Percentiles rank a stretch among this genome's conserved stretches.
These are phyloP conservation scores for Chamaecyparis obtusa DNA, from an alignment of 75 land plant genomes.

Conservation along the genomic window DNA sequence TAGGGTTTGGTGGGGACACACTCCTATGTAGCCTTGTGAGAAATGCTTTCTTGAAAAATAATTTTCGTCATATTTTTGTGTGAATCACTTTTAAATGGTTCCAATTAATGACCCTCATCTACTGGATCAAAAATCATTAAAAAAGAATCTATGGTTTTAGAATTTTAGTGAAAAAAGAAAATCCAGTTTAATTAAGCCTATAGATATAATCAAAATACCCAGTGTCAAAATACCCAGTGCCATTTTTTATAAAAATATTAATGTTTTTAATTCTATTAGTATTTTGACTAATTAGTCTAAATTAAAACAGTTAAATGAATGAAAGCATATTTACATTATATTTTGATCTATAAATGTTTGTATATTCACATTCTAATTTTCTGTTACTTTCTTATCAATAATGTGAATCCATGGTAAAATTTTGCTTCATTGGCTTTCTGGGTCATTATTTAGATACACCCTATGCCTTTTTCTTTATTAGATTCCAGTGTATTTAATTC, in stretches of 20 bases:
- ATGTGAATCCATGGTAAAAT: neutral
- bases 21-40: too few species aligned
- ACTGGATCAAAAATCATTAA: too few species aligned
- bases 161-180: too few species aligned
- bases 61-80: too few species aligned
- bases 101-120: too few species aligned
- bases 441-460: neutral
- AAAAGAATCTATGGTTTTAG: too few species aligned
- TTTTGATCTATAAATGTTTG: neutral
- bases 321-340: neutral
- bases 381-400: neutral
- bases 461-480: neutral
- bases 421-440: neutral
- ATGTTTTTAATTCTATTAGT: neutral
- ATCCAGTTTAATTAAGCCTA: neutral
- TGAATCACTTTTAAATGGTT: too few species aligned
- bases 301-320: neutral
- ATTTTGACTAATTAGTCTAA: neutral
- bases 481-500: neutral
- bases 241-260: neutral
- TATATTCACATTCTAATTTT: neutral
- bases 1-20: too few species aligned
- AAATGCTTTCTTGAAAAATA: too few species aligned
- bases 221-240: neutral
- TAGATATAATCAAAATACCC: neutral